Evolutionary conservation across 495 filamentous ascomycete species (phyloP), one percentile per base, ranked within the genome.

Genomic region (Tuber indicum): DNA sequence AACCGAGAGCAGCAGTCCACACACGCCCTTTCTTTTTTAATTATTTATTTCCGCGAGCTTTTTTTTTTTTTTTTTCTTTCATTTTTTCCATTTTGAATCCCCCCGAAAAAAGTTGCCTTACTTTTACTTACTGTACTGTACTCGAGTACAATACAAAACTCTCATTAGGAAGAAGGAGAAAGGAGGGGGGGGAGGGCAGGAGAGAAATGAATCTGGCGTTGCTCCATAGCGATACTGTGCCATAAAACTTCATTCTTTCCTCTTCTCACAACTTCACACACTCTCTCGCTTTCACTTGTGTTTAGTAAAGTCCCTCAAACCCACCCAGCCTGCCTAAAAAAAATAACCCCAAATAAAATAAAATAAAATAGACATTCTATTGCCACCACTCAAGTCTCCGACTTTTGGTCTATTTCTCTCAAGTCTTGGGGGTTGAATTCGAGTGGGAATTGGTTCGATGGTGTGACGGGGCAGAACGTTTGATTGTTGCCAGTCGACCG

Each of bases 401-500:
- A 39, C 45, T 71, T 49, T 71, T 71, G 58, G 47, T 73, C 66
- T 39, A 71, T 71, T 26, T 70, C 75, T 80, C 77, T 77, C 77
- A 58, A 80, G 73, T 76, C 69, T 42, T 76, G 77, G 71, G 76
- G 78, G 75, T 73, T 76, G 71, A 74, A 74, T 80, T 80, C n/a
- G 14, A 66, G 32, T 66, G 58, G 58, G 58, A 66, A 66, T 66
- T 36, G 58, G 58, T 36, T 66, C 71, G 71, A 80, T 80, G 77
- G 78, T 80, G 77, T 80, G 78, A 80, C 78, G 78, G 78, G 77
- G 79, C 76, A 80, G 78, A 46, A 76, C 75, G 78, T 79, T 79
- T 79, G 76, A 79, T 79, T 76, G 78, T 76, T 80, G 78, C 78
- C 78, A 79, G 77, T 80, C 77, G 72, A 80, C 78, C 77, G 78